Conservation (phyloP, 768 basidiomycete genomes). For the Coprinopsis cinerea region DNA sequence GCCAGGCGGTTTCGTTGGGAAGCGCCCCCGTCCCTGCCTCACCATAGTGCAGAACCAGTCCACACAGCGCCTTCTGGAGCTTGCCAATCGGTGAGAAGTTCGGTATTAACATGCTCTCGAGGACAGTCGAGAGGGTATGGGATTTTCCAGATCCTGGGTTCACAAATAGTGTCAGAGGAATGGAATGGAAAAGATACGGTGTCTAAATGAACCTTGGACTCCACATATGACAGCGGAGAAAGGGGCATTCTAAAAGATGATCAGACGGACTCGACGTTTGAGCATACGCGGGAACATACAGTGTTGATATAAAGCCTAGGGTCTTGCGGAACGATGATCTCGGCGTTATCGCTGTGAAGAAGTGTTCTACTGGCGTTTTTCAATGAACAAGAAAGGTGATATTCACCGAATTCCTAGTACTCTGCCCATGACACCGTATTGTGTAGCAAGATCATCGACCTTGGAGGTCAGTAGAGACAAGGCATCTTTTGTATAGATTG, state of each 20-base stretch:
- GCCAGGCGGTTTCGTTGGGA: slow-evolving; percentile 65
- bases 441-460: slow-evolving; percentile 30
- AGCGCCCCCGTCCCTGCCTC: slow-evolving; percentile 53
- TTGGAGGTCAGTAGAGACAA: slow-evolving; percentile 24
- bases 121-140: slow-evolving; percentile 59
- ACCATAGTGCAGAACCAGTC: slow-evolving; percentile 64
- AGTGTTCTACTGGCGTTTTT: not conserved
- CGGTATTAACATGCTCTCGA: slow-evolving; percentile 68
- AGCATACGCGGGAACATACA: slow-evolving; percentile 27
- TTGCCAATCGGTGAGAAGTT: slow-evolving; percentile 42
- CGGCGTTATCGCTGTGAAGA: slow-evolving; percentile 28
- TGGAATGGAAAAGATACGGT: not conserved
- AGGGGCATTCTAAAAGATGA: slow-evolving; percentile 51
- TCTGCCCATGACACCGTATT: slow-evolving; percentile 61
- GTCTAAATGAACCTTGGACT: slow-evolving; percentile 41
- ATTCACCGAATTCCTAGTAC: slow-evolving; percentile 40
- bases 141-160: slow-evolving; percentile 62
- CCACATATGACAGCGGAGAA: slow-evolving; percentile 75
- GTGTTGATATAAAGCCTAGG: slow-evolving; percentile 64
- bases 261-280: not conserved
- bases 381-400: not conserved
- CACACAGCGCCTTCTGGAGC: slow-evolving; percentile 49
- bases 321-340: slow-evolving; percentile 31
- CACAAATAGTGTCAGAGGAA: not conserved
- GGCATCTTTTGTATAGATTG: slow-evolving; percentile 48